Evolutionary conservation across 2,329 filamentous ascomycete genomes (phyloP).

Genomic region (Aureobasidium sp.): DNA sequence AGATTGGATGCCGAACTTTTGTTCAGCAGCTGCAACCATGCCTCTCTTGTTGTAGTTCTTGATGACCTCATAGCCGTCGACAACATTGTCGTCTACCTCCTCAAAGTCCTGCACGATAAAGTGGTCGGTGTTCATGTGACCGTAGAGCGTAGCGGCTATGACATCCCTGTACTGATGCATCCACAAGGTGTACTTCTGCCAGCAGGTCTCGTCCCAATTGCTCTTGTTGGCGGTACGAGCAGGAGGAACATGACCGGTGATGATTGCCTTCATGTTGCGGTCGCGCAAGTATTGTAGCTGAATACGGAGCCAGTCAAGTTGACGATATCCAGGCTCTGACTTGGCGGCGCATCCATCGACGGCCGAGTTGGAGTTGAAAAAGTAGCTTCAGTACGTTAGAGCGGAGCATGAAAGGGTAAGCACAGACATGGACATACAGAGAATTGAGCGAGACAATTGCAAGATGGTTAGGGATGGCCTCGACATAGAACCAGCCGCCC

Average conservation of each 20-base stretch:
- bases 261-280: slow-evolving; percentile 84
- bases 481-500: slow-evolving; percentile 90
- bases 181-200: slow-evolving; percentile 96
- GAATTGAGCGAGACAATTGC: slow-evolving; percentile 94
- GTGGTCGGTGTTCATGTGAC: slow-evolving; percentile 98
- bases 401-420: not conserved
- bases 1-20: slow-evolving; percentile 54
- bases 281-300: slow-evolving; percentile 78
- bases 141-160: slow-evolving; percentile 69
- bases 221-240: slow-evolving; percentile 78
- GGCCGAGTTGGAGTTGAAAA: slow-evolving; percentile 88
- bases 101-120: slow-evolving; percentile 86
- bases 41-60: slow-evolving; percentile 26
- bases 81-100: slow-evolving; percentile 58
- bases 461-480: slow-evolving; percentile 79
- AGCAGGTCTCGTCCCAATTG: slow-evolving; percentile 94
- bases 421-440: slow-evolving; percentile 40
- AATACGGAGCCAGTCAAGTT: slow-evolving; percentile 91
- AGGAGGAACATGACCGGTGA: slow-evolving; percentile 91
- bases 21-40: slow-evolving; percentile 37
- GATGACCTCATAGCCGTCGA: slow-evolving; percentile 28
- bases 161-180: slow-evolving; percentile 85
- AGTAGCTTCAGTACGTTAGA: slow-evolving; percentile 50
- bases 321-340: slow-evolving; percentile 81
- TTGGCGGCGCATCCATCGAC: slow-evolving; percentile 79